Evolutionary conservation across 441 rosid species (phyloP).

Genomic region (Monsonia emarginata): DNA sequence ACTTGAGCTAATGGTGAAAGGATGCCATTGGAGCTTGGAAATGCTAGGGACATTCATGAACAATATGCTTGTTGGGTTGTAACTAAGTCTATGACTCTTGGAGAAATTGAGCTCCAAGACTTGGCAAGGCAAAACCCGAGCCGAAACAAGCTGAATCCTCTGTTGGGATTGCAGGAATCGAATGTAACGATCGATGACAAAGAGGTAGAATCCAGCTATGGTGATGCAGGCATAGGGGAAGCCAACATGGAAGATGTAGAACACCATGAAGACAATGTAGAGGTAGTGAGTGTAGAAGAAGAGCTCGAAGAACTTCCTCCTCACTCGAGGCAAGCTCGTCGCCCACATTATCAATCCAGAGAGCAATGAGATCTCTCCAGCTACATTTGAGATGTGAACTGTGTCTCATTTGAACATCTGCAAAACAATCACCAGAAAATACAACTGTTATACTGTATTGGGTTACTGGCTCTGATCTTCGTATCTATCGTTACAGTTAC

Average conservation of each 20-base stretch:
- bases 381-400: slow-evolving; percentile 29
- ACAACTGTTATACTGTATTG: too few relatives aligned
- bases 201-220: slow-evolving; percentile 56
- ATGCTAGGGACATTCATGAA: slow-evolving; percentile 40
- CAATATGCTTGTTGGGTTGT: slow-evolving; percentile 36
- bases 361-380: slow-evolving; percentile 49
- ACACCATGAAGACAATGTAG: slow-evolving; percentile 43
- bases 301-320: slow-evolving; percentile 49
- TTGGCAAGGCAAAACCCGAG: slow-evolving; percentile 39
- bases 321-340: slow-evolving; percentile 36
- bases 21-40: slow-evolving; percentile 54
- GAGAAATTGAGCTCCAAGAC: slow-evolving; percentile 45
- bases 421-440: too few relatives aligned
- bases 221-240: slow-evolving; percentile 29
- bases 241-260: slow-evolving; percentile 57
- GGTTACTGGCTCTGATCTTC: too few relatives aligned
- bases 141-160: slow-evolving; percentile 35
- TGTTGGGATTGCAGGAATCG: slow-evolving; percentile 53
- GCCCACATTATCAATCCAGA: slow-evolving; percentile 46
- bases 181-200: slow-evolving; percentile 53
- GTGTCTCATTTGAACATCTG: slow-evolving; percentile 43
- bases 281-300: slow-evolving; percentile 56
- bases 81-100: slow-evolving; percentile 32
- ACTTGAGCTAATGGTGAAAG: slow-evolving; percentile 38
- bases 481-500: too few relatives aligned